phyloP scores from a whole-genome alignment of 257 asterid species.

The Sherardia arvensis region DNA sequence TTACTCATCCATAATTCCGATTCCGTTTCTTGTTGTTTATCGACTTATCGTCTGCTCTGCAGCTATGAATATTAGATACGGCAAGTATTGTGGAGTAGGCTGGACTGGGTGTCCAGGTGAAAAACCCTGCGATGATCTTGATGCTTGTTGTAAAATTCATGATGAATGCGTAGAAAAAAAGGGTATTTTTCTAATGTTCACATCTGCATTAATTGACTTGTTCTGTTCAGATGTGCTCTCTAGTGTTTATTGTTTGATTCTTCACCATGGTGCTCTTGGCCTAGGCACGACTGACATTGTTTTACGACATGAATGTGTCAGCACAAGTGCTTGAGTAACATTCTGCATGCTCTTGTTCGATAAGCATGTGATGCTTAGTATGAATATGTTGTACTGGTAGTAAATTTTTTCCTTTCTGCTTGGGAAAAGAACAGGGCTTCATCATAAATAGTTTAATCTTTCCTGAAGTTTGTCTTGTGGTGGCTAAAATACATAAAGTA shows the following conservation, averaged over 20 bases:
- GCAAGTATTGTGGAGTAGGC: constrained; percentile 93
- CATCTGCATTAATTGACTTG: no score
- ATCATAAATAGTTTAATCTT: background rate
- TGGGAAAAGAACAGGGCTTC: background rate
- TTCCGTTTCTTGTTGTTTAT: background rate
- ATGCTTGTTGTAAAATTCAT: constrained; percentile 82
- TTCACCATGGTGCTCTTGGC: no score
- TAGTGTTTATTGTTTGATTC: background rate
- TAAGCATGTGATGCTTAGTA: background rate
- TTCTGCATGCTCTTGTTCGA: background rate
- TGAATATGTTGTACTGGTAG: background rate
- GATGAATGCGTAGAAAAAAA: constrained; percentile 69
- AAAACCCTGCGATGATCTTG: constrained; percentile 91
- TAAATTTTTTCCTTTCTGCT: background rate
- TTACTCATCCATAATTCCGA: background rate
- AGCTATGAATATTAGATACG: constrained; percentile 80
- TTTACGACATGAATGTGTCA: background rate
- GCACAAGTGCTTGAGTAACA: background rate
- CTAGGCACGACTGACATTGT: no score
- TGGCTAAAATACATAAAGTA: background rate
- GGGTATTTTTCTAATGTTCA: constrained; percentile 48
- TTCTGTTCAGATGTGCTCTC: no score
- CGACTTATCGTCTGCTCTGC: background rate
- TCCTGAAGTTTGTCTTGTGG: background rate
- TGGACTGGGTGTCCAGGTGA: constrained; percentile 93